Percentiles rank a stretch among this genome's conserved stretches.
Conservation (phyloP, 2,329 filamentous ascomycete genomes). For the Nothophoma quercina region DNA sequence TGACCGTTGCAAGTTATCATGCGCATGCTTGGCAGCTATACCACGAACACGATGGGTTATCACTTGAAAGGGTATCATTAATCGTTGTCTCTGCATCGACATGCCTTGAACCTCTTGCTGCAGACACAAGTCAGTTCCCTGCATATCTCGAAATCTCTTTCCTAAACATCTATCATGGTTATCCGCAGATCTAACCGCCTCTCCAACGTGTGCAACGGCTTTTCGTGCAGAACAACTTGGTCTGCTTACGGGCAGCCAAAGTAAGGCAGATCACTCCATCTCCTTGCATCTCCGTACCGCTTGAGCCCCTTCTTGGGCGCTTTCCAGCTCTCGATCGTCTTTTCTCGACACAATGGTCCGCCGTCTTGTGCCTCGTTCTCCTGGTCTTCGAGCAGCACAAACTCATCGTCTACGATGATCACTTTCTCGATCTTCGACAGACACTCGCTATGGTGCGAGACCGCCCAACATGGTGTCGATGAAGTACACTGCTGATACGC, state of each 20-base stretch:
- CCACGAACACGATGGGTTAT: no score
- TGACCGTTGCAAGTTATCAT: no score
- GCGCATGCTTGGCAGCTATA: no score
- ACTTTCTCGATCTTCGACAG: neutral
- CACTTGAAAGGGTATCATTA: no score
- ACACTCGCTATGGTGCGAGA: conserved; percentile 2
- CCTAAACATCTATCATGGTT: no score
- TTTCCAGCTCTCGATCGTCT: conserved; percentile 32
- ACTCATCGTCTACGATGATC: conserved; percentile 23
- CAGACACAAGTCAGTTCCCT: no score
- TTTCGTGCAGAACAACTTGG: neutral
- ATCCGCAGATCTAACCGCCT: no score
- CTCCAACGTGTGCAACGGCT: no score
- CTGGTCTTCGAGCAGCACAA: conserved; percentile 15
- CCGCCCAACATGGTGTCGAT: conserved; percentile 8
- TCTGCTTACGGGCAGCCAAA: conserved; percentile 10
- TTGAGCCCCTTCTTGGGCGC: conserved; percentile 1
- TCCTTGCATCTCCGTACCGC: conserved; percentile 6
- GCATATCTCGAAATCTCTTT: no score
- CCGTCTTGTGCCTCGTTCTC: conserved; percentile 27
- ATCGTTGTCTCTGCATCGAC: no score
- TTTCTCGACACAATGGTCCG: conserved; percentile 32
- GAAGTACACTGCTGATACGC: conserved; percentile 23
- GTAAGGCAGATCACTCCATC: conserved; percentile 20
- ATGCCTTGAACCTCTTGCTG: no score